Conservation (phyloP, 2,329 filamentous ascomycete species). For the Colletotrichum sidae region DNA sequence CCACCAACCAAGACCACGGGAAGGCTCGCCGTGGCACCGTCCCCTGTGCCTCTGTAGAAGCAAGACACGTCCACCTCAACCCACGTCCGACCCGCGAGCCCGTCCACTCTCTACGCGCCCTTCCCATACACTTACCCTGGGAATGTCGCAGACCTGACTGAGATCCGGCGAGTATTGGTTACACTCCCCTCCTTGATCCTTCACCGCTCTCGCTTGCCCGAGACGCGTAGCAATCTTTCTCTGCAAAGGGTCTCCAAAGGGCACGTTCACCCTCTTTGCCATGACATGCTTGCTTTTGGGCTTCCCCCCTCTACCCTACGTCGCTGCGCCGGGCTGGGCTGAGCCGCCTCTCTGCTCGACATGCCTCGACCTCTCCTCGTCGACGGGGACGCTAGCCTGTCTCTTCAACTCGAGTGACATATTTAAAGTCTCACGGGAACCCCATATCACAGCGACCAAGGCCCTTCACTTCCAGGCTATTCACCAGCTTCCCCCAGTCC, state of each 20-base stretch:
- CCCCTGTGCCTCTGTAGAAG: slow-evolving; percentile 33
- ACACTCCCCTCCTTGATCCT: slow-evolving; percentile 36
- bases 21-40: slow-evolving; percentile 31
- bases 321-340: too few relatives aligned
- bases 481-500: background rate
- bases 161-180: slow-evolving; percentile 40
- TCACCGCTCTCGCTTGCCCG: slow-evolving; percentile 39
- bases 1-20: slow-evolving; percentile 39
- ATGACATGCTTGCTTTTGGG: slow-evolving; percentile 30
- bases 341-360: slow-evolving; percentile 6
- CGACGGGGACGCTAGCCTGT: background rate
- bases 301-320: slow-evolving; percentile 10
- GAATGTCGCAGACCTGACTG: slow-evolving; percentile 39
- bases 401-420: slow-evolving; percentile 24
- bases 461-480: slow-evolving; percentile 20
- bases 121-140: slow-evolving; percentile 32
- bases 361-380: slow-evolving; percentile 4
- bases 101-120: slow-evolving; percentile 31
- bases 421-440: slow-evolving; percentile 27
- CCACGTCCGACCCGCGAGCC: slow-evolving; percentile 16
- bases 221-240: slow-evolving; percentile 13
- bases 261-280: slow-evolving; percentile 1
- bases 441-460: background rate
- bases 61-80: slow-evolving; percentile 37
- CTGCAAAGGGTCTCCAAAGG: slow-evolving; percentile 7